phyloP scores from a whole-genome alignment of 1,284 basidiomycete species.

The Boletus austroedulis region DNA sequence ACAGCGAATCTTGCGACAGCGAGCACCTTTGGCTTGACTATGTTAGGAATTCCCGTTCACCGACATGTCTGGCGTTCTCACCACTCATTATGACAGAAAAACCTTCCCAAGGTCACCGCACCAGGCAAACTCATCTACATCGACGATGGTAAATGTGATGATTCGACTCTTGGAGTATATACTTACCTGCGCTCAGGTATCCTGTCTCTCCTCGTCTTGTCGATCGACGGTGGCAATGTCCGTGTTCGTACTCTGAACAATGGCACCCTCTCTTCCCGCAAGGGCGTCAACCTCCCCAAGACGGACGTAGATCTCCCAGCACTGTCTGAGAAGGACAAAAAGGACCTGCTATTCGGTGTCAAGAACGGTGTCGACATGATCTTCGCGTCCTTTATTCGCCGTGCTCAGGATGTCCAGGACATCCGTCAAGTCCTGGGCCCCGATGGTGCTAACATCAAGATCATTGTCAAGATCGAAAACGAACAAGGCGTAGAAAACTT shows the following conservation, averaged over 20 bases:
- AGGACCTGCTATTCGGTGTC: slow-evolving; percentile 93
- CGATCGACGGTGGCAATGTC: slow-evolving; percentile 78
- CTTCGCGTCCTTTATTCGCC: slow-evolving; percentile 96
- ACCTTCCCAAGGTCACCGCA: slow-evolving; percentile 92
- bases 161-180: neutral
- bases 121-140: slow-evolving; percentile 97
- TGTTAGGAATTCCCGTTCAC: slow-evolving; percentile 46
- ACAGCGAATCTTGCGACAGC: slow-evolving; percentile 77
- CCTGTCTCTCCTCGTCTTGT: slow-evolving; percentile 88
- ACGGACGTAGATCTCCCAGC: slow-evolving; percentile 97
- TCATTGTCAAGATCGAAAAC: slow-evolving; percentile 99
- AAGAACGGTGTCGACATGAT: slow-evolving; percentile 99
- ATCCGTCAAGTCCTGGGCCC: slow-evolving; percentile 90
- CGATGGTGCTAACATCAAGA: slow-evolving; percentile 91
- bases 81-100: slow-evolving; percentile 51
- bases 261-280: slow-evolving; percentile 91
- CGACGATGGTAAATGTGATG: slow-evolving; percentile 75
- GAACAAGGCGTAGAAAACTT: slow-evolving; percentile 97
- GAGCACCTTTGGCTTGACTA: slow-evolving; percentile 91
- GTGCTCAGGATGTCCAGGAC: slow-evolving; percentile 87
- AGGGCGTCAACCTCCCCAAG: slow-evolving; percentile 99
- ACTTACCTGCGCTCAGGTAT: slow-evolving; percentile 54
- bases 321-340: slow-evolving; percentile 97
- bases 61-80: slow-evolving; percentile 13
- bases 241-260: slow-evolving; percentile 91